These are phyloP conservation scores for Cyclocybe aegerita DNA, from an alignment of 768 basidiomycete species.

Conservation along the genomic window DNA sequence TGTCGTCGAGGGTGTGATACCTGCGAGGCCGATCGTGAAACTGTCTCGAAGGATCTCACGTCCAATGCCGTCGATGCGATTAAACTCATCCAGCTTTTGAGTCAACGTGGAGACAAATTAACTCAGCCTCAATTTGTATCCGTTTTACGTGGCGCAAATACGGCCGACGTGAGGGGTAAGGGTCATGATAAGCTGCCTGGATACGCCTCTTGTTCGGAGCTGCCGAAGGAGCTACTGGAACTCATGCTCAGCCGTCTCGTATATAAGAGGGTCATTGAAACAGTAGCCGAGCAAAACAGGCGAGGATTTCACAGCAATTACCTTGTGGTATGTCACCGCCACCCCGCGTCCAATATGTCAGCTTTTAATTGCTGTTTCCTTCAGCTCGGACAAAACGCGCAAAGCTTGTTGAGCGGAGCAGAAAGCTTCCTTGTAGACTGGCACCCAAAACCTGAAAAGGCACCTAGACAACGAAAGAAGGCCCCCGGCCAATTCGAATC, in stretches of 20 bases:
- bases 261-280: slow-evolving; percentile 46
- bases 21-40: slow-evolving; percentile 54
- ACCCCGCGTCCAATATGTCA: not conserved
- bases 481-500: slow-evolving; percentile 17
- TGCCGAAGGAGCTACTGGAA: slow-evolving; percentile 57
- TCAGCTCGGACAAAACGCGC: slow-evolving; percentile 35
- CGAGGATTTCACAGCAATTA: slow-evolving; percentile 54
- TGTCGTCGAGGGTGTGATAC: slow-evolving; percentile 84
- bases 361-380: not conserved
- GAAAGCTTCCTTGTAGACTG: slow-evolving; percentile 27
- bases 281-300: slow-evolving; percentile 41
- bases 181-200: slow-evolving; percentile 44
- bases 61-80: slow-evolving; percentile 55
- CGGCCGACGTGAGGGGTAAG: slow-evolving; percentile 41
- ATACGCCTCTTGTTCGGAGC: slow-evolving; percentile 54
- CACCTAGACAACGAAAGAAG: slow-evolving; percentile 17
- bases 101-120: slow-evolving; percentile 43
- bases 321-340: slow-evolving; percentile 39
- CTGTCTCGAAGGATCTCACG: slow-evolving; percentile 60
- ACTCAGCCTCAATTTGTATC: slow-evolving; percentile 61
- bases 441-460: slow-evolving; percentile 29
- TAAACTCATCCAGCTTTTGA: slow-evolving; percentile 50
- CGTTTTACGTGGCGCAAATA: slow-evolving; percentile 66
- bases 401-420: slow-evolving; percentile 23
- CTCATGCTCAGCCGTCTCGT: slow-evolving; percentile 61